A percentile compares a stretch with the other conserved stretches of the same genome.
Conservation (phyloP, 2,329 filamentous ascomycete species). For the Sarocladiaceae sp. region DNA sequence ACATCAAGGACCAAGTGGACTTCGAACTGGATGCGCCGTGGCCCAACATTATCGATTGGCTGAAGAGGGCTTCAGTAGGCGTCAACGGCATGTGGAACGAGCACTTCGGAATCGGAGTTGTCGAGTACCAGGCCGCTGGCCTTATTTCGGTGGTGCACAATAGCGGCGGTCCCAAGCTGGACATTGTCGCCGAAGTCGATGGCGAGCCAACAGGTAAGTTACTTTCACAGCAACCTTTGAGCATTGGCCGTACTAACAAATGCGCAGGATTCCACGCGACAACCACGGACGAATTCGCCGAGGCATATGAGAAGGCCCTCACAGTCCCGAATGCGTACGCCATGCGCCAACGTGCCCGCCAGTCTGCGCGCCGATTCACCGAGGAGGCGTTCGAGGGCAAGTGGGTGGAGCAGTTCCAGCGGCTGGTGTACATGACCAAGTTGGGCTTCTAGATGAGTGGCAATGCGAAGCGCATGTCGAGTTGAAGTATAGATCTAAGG, state of each 20-base stretch:
- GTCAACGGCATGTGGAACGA: conserved; percentile 99
- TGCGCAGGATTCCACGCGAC: conserved; percentile 75
- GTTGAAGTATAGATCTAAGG: conserved; percentile 10
- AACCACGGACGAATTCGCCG: conserved; percentile 71
- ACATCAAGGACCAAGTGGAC: conserved; percentile 74
- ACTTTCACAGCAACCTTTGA: neutral
- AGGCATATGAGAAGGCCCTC: conserved; percentile 72
- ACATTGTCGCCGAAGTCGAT: conserved; percentile 81
- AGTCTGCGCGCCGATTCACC: conserved; percentile 77
- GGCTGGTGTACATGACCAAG: conserved; percentile 49
- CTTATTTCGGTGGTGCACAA: conserved; percentile 90
- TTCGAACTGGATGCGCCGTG: conserved; percentile 89
- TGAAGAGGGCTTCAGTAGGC: conserved; percentile 71
- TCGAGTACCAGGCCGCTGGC: conserved; percentile 95
- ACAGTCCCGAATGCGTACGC: conserved; percentile 64
- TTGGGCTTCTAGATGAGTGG: conserved; percentile 10
- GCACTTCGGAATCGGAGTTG: conserved; percentile 96
- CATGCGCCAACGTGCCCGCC: conserved; percentile 68
- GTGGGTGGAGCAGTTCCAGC: conserved; percentile 72
- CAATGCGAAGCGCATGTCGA: neutral
- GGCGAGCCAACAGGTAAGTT: conserved; percentile 67
- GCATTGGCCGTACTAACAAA: neutral
- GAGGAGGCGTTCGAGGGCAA: conserved; percentile 76
- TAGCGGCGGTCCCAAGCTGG: conserved; percentile 84
- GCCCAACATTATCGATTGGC: conserved; percentile 76